Percentiles rank a stretch among this genome's conserved stretches.
Evolutionary conservation across 2,329 filamentous ascomycete species (phyloP).

Genomic region (Waltergamsia citrina): DNA sequence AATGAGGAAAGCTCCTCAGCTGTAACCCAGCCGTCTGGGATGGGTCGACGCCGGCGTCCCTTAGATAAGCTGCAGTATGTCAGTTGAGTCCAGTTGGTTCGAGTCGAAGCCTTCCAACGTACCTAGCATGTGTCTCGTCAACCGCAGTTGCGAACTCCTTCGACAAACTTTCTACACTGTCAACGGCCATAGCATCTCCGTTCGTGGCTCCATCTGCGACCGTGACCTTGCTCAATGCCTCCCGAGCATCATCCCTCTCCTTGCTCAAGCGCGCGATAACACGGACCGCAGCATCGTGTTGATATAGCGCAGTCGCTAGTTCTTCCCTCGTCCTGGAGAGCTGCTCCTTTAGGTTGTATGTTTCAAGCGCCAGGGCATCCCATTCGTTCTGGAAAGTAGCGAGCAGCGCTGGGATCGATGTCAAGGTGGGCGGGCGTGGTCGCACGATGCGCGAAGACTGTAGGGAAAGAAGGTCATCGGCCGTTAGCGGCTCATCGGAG

Average conservation of each 20-base stretch:
- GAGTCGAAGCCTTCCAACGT: slow-evolving; percentile 25
- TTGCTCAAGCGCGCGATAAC: slow-evolving; percentile 87
- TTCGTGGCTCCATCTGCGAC: slow-evolving; percentile 49
- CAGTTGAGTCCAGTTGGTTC: neutral
- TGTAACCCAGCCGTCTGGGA: slow-evolving; percentile 79
- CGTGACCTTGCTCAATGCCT: slow-evolving; percentile 78
- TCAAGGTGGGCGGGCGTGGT: slow-evolving; percentile 84
- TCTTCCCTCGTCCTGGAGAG: slow-evolving; percentile 86
- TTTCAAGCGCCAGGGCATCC: slow-evolving; percentile 87
- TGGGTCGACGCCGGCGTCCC: slow-evolving; percentile 77
- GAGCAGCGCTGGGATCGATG: slow-evolving; percentile 90
- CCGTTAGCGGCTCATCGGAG: slow-evolving; percentile 72
- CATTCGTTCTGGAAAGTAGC: slow-evolving; percentile 97
- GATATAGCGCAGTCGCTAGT: slow-evolving; percentile 86
- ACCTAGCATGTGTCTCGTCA: slow-evolving; percentile 73
- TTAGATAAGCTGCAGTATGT: slow-evolving; percentile 59
- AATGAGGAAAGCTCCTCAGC: slow-evolving; percentile 55
- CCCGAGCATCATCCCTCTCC: slow-evolving; percentile 86
- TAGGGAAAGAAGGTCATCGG: slow-evolving; percentile 80
- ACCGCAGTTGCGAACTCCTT: slow-evolving; percentile 63
- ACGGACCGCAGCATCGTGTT: slow-evolving; percentile 92
- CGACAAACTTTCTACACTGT: slow-evolving; percentile 63
- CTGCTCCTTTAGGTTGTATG: slow-evolving; percentile 84
- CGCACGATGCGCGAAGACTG: slow-evolving; percentile 76
- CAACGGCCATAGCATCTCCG: slow-evolving; percentile 89